Evolutionary conservation across 441 rosid species (phyloP).

Genomic region (Geranium incanum): DNA sequence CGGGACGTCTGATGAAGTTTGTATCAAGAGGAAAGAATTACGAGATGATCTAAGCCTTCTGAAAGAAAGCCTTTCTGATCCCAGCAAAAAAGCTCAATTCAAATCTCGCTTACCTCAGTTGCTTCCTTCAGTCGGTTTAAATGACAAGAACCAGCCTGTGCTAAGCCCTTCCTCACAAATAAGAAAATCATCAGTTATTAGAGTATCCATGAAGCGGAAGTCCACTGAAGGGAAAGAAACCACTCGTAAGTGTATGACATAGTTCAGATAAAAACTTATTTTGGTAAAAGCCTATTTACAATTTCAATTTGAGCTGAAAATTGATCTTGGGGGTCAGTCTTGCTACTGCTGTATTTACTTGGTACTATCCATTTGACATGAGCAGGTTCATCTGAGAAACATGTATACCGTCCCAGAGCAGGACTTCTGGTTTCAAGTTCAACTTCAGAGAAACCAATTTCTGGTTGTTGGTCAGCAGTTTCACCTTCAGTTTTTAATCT

Average conservation of each 20-base stretch:
- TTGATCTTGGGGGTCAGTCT: not conserved
- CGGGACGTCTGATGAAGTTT: not conserved
- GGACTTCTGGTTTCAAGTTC: slow-evolving; percentile 47
- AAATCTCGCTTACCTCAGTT: slow-evolving; percentile 20
- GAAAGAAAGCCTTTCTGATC: slow-evolving; percentile 27
- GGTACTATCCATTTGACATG: slow-evolving; percentile 7
- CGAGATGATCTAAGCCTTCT: not conserved
- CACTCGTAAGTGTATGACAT: slow-evolving; percentile 32
- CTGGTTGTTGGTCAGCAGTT: slow-evolving; percentile 66
- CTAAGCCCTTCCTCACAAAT: slow-evolving; percentile 3
- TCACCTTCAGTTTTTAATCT: slow-evolving; percentile 64
- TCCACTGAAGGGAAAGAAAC: slow-evolving; percentile 46
- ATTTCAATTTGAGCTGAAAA: not conserved
- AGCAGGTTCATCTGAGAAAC: slow-evolving; percentile 44
- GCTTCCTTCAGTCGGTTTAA: slow-evolving; percentile 11
- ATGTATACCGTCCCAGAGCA: slow-evolving; percentile 53
- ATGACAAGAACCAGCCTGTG: slow-evolving; percentile 13
- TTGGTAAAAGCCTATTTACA: not conserved
- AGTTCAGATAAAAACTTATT: not conserved
- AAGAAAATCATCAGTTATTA: slow-evolving; percentile 42
- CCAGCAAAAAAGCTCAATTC: slow-evolving; percentile 37
- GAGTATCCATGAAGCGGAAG: slow-evolving; percentile 55
- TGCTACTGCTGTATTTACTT: not conserved
- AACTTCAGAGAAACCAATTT: slow-evolving; percentile 43
- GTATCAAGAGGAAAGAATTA: not conserved